Evolutionary conservation across 2,329 filamentous ascomycete genomes (phyloP), one percentile per base, ranked within the genome.

Genomic region (Sclerotinia trifoliorum): DNA sequence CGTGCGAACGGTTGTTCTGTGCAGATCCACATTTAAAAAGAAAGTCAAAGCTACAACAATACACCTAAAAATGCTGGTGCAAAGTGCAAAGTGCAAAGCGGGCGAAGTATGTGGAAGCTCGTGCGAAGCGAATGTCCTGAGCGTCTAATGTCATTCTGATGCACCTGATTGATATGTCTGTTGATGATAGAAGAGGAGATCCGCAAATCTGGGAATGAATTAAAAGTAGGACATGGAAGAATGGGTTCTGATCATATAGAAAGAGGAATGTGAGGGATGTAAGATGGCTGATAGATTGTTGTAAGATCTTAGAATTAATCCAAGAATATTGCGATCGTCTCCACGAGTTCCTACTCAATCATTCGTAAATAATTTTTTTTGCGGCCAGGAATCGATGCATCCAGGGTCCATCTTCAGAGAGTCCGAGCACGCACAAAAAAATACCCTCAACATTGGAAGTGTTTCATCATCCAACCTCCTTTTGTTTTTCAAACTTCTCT

Each of bases 371-470:
- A 42, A 42, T 42, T 42, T 15, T 15, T 13, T 42, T 55, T 55
- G 26, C n/a, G n/a, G n/a, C 49, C 24, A 13, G 11, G 39, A 15
- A 15, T 42, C 39, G 39, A 42, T 42, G n/a, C 15, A 52, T 29
- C 15, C 24, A 26, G 39, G 13, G 49, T 29, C 54, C 54, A 35
- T 39, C 24, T 17, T 57, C 32, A 35, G 19, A 42, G 2, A 35
- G 58, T 62, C 58, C 44, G 44, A 62, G 26, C 54, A 56, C 54
- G 44, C 58, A 62, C 29, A 49, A 11, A 62, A 48, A 49, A 35
- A 21, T 32, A 24, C 55, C 15, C 24, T 24, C n/a, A 17, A 39
- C 15, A 13, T 24, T 49, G n/a, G 8, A 5, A 21, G 10, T 62
- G 58, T 62, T 62, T 62, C 58, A 62, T 46, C 46, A 26, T 49